phyloP scores from a whole-genome alignment of 805 yeast species.

The Metschnikowia lochheadii region DNA sequence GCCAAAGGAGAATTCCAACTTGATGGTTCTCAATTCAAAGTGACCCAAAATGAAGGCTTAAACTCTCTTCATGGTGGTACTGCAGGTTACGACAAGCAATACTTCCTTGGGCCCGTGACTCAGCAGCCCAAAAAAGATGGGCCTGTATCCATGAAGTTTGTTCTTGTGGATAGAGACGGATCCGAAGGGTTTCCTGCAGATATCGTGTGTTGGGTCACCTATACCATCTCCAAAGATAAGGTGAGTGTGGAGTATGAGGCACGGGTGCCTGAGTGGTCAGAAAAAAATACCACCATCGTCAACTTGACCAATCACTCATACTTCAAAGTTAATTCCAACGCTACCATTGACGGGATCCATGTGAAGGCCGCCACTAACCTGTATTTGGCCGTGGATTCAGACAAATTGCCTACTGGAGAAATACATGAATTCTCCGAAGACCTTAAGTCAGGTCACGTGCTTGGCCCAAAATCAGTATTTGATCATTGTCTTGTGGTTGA shows the following conservation, averaged over 20 bases:
- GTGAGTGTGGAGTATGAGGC: slow-evolving; percentile 49
- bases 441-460: slow-evolving; percentile 17
- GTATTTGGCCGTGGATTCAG: slow-evolving; percentile 39
- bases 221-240: slow-evolving; percentile 36
- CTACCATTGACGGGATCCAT: slow-evolving; percentile 29
- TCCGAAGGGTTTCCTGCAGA: slow-evolving; percentile 61
- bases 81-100: slow-evolving; percentile 47
- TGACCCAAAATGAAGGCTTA: slow-evolving; percentile 41
- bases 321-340: slow-evolving; percentile 43
- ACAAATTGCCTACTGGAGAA: slow-evolving; percentile 45
- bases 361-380: slow-evolving; percentile 36
- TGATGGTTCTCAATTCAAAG: slow-evolving; percentile 36
- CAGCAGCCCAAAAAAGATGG: slow-evolving; percentile 26
- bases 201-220: slow-evolving; percentile 43
- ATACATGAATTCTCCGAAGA: slow-evolving; percentile 17
- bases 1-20: slow-evolving; percentile 39
- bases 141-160: slow-evolving; percentile 33
- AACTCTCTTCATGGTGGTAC: slow-evolving; percentile 52
- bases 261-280: slow-evolving; percentile 21
- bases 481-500: slow-evolving; percentile 50
- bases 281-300: slow-evolving; percentile 45
- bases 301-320: slow-evolving; percentile 62
- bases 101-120: slow-evolving; percentile 52
- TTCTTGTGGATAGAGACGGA: slow-evolving; percentile 42
- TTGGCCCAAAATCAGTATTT: slow-evolving; percentile 14